phyloP scores from a whole-genome alignment of 208 protist species.

The Leptomonas seymouri region DNA sequence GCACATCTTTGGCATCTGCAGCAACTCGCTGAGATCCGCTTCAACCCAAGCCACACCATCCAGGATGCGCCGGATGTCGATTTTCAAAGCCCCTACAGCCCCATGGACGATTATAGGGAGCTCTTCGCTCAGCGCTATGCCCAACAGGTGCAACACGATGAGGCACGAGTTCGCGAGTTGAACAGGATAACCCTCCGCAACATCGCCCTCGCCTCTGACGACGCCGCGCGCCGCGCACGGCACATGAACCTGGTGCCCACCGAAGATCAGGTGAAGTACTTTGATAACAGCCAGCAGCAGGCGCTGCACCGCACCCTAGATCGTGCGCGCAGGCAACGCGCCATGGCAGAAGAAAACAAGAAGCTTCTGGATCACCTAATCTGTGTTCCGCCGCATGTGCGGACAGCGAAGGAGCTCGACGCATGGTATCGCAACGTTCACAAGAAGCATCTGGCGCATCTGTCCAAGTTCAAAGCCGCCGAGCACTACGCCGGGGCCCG shows the following conservation, averaged over 20 bases:
- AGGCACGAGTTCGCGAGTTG: conserved; percentile 35
- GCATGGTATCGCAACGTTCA: conserved; percentile 57
- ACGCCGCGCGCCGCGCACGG: conserved; percentile 29
- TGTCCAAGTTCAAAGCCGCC: conserved; percentile 50
- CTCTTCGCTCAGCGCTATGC: conserved; percentile 40
- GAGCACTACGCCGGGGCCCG: conserved; percentile 57
- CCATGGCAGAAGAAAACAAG: conserved; percentile 35
- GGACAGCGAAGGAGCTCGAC: conserved; percentile 39
- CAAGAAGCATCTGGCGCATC: conserved; percentile 38
- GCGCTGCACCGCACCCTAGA: conserved; percentile 28
- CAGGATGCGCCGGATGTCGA: conserved; percentile 54
- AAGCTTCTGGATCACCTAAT: conserved; percentile 45
- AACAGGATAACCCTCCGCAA: conserved; percentile 45
- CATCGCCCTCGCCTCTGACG: conserved; percentile 42
- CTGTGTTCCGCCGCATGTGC: conserved; percentile 28
- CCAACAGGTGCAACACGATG: conserved; percentile 43
- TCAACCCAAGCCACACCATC: conserved; percentile 46
- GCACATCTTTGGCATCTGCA: conserved; percentile 73
- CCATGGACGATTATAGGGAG: conserved; percentile 28
- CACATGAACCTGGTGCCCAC: conserved; percentile 56
- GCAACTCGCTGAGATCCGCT: conserved; percentile 47
- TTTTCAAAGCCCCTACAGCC: conserved; percentile 40
- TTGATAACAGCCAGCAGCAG: conserved; percentile 49
- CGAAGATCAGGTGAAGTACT: conserved; percentile 24
- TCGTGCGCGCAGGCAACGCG: conserved; percentile 21